Conservation (phyloP, 495 filamentous ascomycete genomes). For the Parmelia sp. region DNA sequence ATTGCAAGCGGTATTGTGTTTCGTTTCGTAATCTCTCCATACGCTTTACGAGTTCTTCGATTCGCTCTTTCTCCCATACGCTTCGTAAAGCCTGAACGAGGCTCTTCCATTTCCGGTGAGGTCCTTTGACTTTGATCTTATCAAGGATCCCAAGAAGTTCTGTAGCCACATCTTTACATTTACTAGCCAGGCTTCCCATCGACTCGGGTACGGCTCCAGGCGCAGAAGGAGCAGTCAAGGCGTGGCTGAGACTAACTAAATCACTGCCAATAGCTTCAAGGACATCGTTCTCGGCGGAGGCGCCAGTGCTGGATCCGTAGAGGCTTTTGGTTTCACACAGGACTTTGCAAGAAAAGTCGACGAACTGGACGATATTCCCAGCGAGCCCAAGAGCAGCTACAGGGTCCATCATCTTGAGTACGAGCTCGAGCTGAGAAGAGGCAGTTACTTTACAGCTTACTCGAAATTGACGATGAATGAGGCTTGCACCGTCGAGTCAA, state of each 20-base stretch:
- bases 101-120: conserved; percentile 15
- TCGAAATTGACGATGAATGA: too few species aligned
- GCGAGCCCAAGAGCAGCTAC: conserved; percentile 35
- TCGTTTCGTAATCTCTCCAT: conserved; percentile 22
- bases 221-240: conserved; percentile 16
- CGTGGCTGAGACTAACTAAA: conserved; percentile 26
- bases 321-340: conserved; percentile 28
- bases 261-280: conserved; percentile 20
- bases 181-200: conserved; percentile 10
- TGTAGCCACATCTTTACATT: conserved; percentile 13
- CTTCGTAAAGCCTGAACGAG: conserved; percentile 14
- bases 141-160: conserved; percentile 10
- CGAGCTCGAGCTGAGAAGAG: too few species aligned
- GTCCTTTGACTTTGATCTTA: conserved; percentile 9
- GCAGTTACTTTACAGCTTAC: too few species aligned
- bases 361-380: conserved; percentile 33
- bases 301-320: conserved; percentile 26
- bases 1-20: conserved; percentile 13
- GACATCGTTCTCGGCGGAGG: conserved; percentile 25
- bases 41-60: conserved; percentile 20
- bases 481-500: too few species aligned
- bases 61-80: conserved; percentile 22
- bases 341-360: conserved; percentile 35
- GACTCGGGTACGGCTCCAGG: conserved; percentile 1
- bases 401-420: conserved; percentile 39